Conservation (phyloP, 768 basidiomycete genomes). For the Rhodotorula diobovata region DNA sequence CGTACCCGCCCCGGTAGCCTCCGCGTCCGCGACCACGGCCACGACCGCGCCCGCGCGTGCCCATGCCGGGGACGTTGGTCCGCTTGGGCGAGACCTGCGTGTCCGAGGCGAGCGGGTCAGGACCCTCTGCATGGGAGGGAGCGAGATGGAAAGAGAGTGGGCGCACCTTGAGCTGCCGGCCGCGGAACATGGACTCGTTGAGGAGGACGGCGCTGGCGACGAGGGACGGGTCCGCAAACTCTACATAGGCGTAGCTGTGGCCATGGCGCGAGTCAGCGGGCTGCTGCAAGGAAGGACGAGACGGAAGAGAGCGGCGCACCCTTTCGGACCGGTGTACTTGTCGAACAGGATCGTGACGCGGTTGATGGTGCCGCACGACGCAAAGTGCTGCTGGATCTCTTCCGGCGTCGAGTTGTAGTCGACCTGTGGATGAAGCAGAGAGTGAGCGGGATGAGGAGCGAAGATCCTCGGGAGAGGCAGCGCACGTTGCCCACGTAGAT, state of each 20-base stretch:
- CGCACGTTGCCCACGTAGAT: conserved; percentile 93
- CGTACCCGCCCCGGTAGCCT: conserved; percentile 30
- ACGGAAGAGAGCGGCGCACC: conserved; percentile 54
- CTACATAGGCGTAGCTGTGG: conserved; percentile 89
- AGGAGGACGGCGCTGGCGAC: conserved; percentile 85
- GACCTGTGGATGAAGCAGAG: conserved; percentile 57
- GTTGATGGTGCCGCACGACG: conserved; percentile 96
- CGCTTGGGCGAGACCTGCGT: conserved; percentile 85
- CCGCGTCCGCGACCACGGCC: conserved; percentile 53
- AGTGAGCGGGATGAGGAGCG: not conserved
- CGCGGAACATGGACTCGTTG: conserved; percentile 93
- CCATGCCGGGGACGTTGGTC: conserved; percentile 91
- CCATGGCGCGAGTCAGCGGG: not conserved
- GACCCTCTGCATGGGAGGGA: not conserved
- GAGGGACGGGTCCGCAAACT: conserved; percentile 88
- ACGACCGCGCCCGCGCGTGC: conserved; percentile 61
- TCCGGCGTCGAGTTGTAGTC: conserved; percentile 96
- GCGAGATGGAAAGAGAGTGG: conserved; percentile 2
- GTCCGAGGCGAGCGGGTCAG: too few species aligned
- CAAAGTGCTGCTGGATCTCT: conserved; percentile 95
- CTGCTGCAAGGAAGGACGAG: not conserved
- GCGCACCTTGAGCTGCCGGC: conserved; percentile 80
- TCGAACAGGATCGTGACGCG: conserved; percentile 98
- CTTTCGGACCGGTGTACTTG: conserved; percentile 99
- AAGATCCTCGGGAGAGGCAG: conserved; percentile 25